Conservation (phyloP, 208 protist genomes). For the Naegleria fowleri region DNA sequence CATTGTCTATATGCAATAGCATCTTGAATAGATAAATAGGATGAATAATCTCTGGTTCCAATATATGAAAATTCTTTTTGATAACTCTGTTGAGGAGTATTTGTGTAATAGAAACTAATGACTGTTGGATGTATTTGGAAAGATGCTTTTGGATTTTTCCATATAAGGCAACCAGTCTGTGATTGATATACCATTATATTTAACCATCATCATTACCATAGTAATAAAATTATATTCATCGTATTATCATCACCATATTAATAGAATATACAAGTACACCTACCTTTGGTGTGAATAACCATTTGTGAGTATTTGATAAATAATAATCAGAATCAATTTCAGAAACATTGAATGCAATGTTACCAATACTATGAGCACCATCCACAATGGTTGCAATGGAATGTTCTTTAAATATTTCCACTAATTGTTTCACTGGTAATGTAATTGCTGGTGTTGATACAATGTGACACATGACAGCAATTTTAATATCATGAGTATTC, state of each 20-base stretch:
- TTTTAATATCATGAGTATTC: neutral
- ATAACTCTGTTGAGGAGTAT: neutral
- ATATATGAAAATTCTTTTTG: neutral
- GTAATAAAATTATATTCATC: too few relatives aligned
- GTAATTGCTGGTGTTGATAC: neutral
- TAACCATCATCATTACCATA: too few relatives aligned
- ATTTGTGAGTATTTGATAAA: neutral
- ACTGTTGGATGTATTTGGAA: neutral
- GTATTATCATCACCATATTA: too few relatives aligned
- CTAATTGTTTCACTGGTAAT: neutral
- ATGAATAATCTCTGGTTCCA: neutral
- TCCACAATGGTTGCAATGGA: neutral
- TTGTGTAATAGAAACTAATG: neutral
- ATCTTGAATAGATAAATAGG: neutral
- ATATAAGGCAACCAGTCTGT: neutral
- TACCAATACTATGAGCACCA: constrained; percentile 15
- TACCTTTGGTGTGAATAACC: neutral
- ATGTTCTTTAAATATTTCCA: neutral
- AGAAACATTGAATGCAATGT: neutral
- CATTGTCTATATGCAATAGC: neutral
- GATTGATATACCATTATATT: too few relatives aligned
- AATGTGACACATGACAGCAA: neutral
- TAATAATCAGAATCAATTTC: constrained; percentile 3
- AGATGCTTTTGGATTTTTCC: neutral
- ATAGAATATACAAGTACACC: too few relatives aligned